Conservation (phyloP, 1,284 basidiomycete species). For the Schizophyllum commune region DNA sequence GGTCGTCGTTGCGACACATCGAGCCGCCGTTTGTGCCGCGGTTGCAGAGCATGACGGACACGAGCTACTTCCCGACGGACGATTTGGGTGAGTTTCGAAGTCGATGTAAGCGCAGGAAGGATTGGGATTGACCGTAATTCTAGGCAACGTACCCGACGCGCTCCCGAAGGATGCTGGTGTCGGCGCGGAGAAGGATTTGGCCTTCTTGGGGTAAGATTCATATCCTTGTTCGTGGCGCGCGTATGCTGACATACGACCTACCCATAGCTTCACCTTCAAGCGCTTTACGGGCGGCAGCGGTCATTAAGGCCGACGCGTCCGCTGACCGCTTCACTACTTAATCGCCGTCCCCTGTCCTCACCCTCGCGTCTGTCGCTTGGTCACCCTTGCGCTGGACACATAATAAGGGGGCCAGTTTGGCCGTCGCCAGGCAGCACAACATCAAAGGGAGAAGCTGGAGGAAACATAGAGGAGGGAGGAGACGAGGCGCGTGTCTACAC, state of each 20-base stretch:
- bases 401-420: no score
- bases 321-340: no score
- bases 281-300: slow-evolving; percentile 48
- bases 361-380: no score
- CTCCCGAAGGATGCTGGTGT: slow-evolving; percentile 61
- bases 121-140: neutral
- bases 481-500: neutral
- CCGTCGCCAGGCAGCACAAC: no score
- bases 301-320: neutral
- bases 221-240: slow-evolving; percentile 1
- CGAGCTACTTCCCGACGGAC: slow-evolving; percentile 95
- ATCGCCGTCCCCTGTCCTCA: no score
- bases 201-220: slow-evolving; percentile 76
- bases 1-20: slow-evolving; percentile 85
- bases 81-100: slow-evolving; percentile 49
- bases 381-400: no score
- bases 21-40: slow-evolving; percentile 95
- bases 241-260: slow-evolving; percentile 1
- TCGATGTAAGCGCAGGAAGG: no score
- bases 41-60: slow-evolving; percentile 88
- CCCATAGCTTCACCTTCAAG: slow-evolving; percentile 72
- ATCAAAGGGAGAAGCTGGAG: no score
- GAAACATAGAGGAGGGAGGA: no score
- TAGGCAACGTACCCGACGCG: slow-evolving; percentile 67
- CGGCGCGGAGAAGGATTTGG: slow-evolving; percentile 82